A percentile compares a stretch with the other conserved stretches of the same genome.
Conservation (phyloP, 2,329 filamentous ascomycete genomes). For the Raffaelea deltoideospora region DNA sequence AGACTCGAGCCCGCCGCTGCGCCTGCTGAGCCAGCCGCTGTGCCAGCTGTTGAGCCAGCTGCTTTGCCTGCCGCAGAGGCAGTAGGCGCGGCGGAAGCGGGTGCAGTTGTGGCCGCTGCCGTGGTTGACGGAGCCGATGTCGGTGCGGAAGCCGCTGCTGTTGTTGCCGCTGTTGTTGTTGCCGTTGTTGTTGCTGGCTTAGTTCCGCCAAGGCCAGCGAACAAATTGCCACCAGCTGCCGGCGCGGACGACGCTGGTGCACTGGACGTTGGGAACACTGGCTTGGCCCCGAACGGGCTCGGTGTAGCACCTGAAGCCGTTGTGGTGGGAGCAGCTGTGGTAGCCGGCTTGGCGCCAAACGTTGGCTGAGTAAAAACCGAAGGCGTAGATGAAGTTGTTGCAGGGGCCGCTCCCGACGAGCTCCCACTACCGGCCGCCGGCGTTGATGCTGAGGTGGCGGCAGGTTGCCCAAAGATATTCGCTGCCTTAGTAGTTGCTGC, state of each 20-base stretch:
- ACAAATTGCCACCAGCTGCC: slow-evolving; percentile 7
- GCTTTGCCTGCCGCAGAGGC: too few relatives aligned
- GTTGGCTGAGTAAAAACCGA: slow-evolving; percentile 5
- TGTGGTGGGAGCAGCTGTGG: slow-evolving; percentile 14
- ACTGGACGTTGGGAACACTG: too few relatives aligned
- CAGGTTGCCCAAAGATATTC: too few relatives aligned
- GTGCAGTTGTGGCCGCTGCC: slow-evolving; percentile 13
- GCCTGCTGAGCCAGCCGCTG: too few relatives aligned
- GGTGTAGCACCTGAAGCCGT: slow-evolving; percentile 15
- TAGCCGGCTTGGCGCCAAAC: slow-evolving; percentile 6
- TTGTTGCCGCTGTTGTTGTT: slow-evolving; percentile 8
- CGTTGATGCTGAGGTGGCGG: too few relatives aligned
- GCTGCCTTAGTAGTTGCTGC: slow-evolving; percentile 8
- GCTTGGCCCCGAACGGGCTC: slow-evolving; percentile 16
- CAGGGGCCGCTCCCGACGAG: slow-evolving; percentile 2
- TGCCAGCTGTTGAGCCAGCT: too few relatives aligned
- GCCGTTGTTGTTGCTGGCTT: slow-evolving; percentile 14
- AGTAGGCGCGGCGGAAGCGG: too few relatives aligned
- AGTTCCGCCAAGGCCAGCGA: too few relatives aligned
- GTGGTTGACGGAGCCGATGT: background rate
- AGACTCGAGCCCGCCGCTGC: too few relatives aligned
- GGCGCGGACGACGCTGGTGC: background rate
- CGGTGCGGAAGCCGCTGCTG: slow-evolving; percentile 1
- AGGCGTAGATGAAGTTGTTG: background rate
- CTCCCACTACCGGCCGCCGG: too few relatives aligned